phyloP scores from a whole-genome alignment of 371 early-diverging fungal genomes.

The Entomophthora muscae region DNA sequence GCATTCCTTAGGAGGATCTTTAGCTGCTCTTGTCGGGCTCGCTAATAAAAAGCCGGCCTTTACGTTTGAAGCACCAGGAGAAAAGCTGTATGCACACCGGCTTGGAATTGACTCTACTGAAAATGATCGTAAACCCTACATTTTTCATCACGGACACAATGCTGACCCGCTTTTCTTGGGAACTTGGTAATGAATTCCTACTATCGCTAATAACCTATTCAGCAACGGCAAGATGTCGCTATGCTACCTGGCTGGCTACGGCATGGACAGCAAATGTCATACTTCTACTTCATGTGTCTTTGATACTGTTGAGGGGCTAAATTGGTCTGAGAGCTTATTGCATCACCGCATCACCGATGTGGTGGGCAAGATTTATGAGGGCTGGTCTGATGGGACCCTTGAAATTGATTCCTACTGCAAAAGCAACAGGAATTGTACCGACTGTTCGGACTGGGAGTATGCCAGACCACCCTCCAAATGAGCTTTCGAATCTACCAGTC shows the following conservation, averaged over 20 bases:
- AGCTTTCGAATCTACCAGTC: too few relatives aligned
- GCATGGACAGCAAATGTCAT: conserved; percentile 40
- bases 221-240: conserved; percentile 35
- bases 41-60: conserved; percentile 63
- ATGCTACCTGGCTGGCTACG: conserved; percentile 78
- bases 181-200: conserved; percentile 10
- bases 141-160: conserved; percentile 68
- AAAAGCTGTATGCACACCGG: conserved; percentile 46
- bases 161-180: conserved; percentile 85
- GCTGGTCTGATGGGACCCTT: conserved; percentile 2
- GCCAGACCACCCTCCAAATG: too few relatives aligned
- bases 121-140: conserved; percentile 28
- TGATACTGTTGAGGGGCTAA: conserved; percentile 35
- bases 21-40: conserved; percentile 62
- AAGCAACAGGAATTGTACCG: not conserved
- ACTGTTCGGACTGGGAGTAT: conserved; percentile 4
- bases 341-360: conserved; percentile 46
- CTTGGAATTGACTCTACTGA: conserved; percentile 34
- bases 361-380: not conserved
- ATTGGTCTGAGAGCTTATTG: conserved; percentile 48
- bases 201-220: conserved; percentile 26
- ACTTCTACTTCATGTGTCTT: conserved; percentile 24
- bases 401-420: not conserved
- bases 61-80: conserved; percentile 74
- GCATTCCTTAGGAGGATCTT: conserved; percentile 78